phyloP scores from a whole-genome alignment of 2,329 filamentous ascomycete genomes.

The Ascocoryne sarcoides region DNA sequence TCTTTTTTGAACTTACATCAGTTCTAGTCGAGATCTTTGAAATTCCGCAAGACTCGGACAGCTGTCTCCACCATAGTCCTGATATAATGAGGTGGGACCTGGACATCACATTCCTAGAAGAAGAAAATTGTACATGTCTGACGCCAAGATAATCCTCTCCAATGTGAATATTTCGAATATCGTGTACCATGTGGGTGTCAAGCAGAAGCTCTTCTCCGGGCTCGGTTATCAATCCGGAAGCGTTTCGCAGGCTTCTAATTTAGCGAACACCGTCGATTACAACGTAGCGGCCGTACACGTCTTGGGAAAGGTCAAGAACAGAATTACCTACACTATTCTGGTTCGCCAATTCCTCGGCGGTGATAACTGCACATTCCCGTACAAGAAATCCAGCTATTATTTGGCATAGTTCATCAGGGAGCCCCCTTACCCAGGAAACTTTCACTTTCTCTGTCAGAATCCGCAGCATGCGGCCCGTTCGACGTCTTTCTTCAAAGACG shows the following conservation, averaged over 20 bases:
- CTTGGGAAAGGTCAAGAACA: slow-evolving; percentile 5
- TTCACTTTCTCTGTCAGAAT: slow-evolving; percentile 3
- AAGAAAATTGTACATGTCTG: slow-evolving; percentile 3
- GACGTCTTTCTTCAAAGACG: slow-evolving; percentile 1
- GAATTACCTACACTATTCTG: slow-evolving; percentile 1
- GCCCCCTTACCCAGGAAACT: slow-evolving; percentile 2
- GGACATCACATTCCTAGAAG: neutral
- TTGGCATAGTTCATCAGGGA: slow-evolving; percentile 4
- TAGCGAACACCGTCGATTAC: slow-evolving; percentile 4
- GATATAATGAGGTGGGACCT: slow-evolving; percentile 1
- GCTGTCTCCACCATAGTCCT: slow-evolving; percentile 4
- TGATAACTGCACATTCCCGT: slow-evolving; percentile 4
- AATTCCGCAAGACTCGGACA: slow-evolving; percentile 1
- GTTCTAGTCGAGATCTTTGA: slow-evolving; percentile 1
- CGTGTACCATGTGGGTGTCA: neutral
- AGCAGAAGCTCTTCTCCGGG: slow-evolving; percentile 2
- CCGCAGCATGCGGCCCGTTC: slow-evolving; percentile 1
- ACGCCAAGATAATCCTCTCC: slow-evolving; percentile 3
- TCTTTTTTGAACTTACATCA: slow-evolving; percentile 2
- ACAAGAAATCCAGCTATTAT: slow-evolving; percentile 3
- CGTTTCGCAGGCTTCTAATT: slow-evolving; percentile 4
- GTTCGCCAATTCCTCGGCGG: slow-evolving; percentile 2
- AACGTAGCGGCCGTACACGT: slow-evolving; percentile 3
- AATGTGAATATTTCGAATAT: slow-evolving; percentile 2
- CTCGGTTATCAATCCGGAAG: neutral